A percentile compares a stretch with the other conserved stretches of the same genome.
phyloP scores from a whole-genome alignment of 2,329 filamentous ascomycete species.

The Cucurbitaria berberidis region DNA sequence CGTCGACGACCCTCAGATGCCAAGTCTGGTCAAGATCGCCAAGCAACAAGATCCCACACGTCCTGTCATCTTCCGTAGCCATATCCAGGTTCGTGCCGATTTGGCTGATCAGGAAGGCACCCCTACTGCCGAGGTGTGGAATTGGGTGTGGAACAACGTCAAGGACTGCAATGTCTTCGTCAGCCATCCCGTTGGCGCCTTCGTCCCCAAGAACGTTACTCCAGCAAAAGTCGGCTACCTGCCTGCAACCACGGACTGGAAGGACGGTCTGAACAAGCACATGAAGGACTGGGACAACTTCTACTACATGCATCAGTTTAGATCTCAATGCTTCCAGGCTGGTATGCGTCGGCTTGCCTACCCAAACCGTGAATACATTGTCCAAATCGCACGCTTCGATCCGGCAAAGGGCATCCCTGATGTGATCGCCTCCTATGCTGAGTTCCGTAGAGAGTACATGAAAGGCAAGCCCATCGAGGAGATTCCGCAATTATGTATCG shows the following conservation, averaged over 20 bases:
- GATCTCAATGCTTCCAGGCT: slow-evolving; percentile 64
- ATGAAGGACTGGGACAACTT: slow-evolving; percentile 72
- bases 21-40: slow-evolving; percentile 75
- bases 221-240: slow-evolving; percentile 73
- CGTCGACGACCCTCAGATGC: slow-evolving; percentile 87
- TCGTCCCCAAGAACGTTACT: slow-evolving; percentile 74
- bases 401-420: slow-evolving; percentile 82
- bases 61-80: slow-evolving; percentile 79
- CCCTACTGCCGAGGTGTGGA: slow-evolving; percentile 76
- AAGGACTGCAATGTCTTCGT: slow-evolving; percentile 78
- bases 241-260: slow-evolving; percentile 82
- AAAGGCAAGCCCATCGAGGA: slow-evolving; percentile 56
- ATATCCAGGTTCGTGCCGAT: slow-evolving; percentile 82
- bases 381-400: slow-evolving; percentile 82
- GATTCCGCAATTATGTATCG: slow-evolving; percentile 75
- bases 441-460: slow-evolving; percentile 69
- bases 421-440: slow-evolving; percentile 76
- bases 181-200: slow-evolving; percentile 77
- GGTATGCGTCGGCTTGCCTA: slow-evolving; percentile 65
- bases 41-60: slow-evolving; percentile 73
- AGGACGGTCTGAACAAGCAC: slow-evolving; percentile 80
- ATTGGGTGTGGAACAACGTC: slow-evolving; percentile 75
- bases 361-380: slow-evolving; percentile 72
- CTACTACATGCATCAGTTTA: slow-evolving; percentile 79
- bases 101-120: slow-evolving; percentile 67